phyloP scores from a whole-genome alignment of 371 early-diverging fungal species.

The Parasitella parasitica region DNA sequence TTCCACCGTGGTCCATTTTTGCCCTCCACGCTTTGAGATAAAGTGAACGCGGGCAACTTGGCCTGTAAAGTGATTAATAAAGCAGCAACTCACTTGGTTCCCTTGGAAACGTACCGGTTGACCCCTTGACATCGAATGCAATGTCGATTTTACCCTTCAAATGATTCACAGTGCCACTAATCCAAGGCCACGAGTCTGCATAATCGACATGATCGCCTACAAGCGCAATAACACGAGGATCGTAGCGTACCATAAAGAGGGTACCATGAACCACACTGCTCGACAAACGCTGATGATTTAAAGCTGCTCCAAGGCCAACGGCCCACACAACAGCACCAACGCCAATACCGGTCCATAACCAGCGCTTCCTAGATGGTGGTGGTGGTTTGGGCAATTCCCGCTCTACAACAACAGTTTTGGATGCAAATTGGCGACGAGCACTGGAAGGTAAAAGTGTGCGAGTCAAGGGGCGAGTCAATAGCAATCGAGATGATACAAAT shows the following conservation, averaged over 20 bases:
- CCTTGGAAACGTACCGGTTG: constrained; percentile 37
- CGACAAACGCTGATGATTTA: constrained; percentile 67
- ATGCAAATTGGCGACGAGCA: constrained; percentile 7
- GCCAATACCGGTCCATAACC: constrained; percentile 47
- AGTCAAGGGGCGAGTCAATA: not conserved
- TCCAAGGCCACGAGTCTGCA: constrained; percentile 66
- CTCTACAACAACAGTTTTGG: constrained; percentile 36
- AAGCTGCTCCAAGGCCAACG: constrained; percentile 54
- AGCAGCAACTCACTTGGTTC: not conserved
- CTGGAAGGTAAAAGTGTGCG: not conserved
- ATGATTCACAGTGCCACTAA: constrained; percentile 66
- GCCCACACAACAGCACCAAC: constrained; percentile 63
- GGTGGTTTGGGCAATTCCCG: constrained; percentile 40
- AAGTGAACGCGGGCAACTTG: constrained; percentile 48
- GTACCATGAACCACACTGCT: constrained; percentile 66
- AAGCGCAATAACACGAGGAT: constrained; percentile 51
- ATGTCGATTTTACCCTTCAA: constrained; percentile 68
- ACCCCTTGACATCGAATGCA: constrained; percentile 56
- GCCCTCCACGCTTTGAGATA: constrained; percentile 35
- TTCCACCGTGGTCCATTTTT: constrained; percentile 37
- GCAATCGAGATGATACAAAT: constrained; percentile 5
- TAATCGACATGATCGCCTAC: constrained; percentile 66
- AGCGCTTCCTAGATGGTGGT: constrained; percentile 38
- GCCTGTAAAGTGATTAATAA: too few species aligned
- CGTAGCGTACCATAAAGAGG: constrained; percentile 63